phyloP scores from a whole-genome alignment of 768 basidiomycete species.

The Termitomyces sp. region DNA sequence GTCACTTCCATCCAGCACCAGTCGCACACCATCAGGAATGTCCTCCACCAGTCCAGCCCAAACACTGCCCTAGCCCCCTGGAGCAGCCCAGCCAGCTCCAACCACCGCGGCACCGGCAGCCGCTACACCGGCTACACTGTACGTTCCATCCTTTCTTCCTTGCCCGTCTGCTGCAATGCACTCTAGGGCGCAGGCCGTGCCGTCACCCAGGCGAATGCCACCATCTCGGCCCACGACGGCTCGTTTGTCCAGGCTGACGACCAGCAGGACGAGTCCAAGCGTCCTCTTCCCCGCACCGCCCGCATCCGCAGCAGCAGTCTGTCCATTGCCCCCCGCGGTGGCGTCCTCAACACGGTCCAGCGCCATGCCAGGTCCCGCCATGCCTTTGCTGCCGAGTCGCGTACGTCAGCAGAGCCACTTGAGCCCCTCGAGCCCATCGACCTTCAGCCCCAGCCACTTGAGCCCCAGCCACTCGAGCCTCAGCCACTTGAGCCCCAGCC shows the following conservation, averaged over 20 bases:
- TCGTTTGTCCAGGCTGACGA: conserved; percentile 49
- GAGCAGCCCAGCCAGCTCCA: conserved; percentile 43
- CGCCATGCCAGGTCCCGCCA: conserved; percentile 58
- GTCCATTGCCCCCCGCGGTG: conserved; percentile 39
- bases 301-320: conserved; percentile 43
- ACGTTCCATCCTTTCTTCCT: conserved; percentile 17
- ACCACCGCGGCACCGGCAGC: conserved; percentile 58
- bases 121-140: conserved; percentile 63
- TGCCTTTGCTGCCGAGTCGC: conserved; percentile 40
- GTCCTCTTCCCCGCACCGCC: conserved; percentile 19
- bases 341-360: conserved; percentile 60
- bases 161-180: no score
- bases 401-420: no score
- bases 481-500: conserved; percentile 1
- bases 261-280: conserved; percentile 37
- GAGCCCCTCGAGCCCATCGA: neutral
- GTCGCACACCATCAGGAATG: conserved; percentile 67
- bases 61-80: conserved; percentile 32
- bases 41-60: conserved; percentile 59
- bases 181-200: conserved; percentile 63
- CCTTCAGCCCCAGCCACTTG: no score
- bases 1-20: conserved; percentile 74
- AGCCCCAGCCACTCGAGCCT: no score
- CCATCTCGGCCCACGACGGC: conserved; percentile 43
- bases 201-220: conserved; percentile 64